These are phyloP conservation scores for Pseudozyma tsukubaensis DNA, from an alignment of 1,284 basidiomycete genomes.

Conservation along the genomic window DNA sequence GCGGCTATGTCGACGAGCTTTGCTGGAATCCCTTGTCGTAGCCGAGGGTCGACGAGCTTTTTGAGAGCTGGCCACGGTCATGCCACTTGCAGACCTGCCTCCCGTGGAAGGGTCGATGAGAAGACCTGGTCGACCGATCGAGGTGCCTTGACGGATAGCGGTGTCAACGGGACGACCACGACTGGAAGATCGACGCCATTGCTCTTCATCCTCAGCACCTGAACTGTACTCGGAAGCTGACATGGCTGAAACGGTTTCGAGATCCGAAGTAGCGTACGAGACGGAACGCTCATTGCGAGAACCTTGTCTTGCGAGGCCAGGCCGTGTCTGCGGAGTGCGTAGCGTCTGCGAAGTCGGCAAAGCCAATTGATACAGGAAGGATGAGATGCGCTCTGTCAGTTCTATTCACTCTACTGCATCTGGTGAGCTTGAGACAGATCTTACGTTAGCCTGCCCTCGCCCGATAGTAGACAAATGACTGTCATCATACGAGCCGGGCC, in stretches of 20 bases:
- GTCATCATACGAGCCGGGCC: conserved; percentile 32
- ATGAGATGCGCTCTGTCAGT: background rate
- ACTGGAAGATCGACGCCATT: conserved; percentile 24
- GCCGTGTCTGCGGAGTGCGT: conserved; percentile 33
- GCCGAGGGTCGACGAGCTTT: conserved; percentile 36
- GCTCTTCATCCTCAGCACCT: conserved; percentile 50
- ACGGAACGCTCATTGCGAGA: conserved; percentile 49
- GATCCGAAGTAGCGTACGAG: conserved; percentile 56
- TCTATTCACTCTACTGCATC: too few relatives aligned
- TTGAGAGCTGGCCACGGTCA: conserved; percentile 18
- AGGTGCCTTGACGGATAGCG: conserved; percentile 32
- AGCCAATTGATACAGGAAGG: background rate
- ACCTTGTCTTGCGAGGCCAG: conserved; percentile 28
- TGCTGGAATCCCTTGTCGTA: conserved; percentile 36
- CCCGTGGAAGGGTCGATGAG: conserved; percentile 30
- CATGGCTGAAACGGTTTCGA: conserved; percentile 54
- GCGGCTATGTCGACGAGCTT: conserved; percentile 36
- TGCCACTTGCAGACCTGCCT: conserved; percentile 26
- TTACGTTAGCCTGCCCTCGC: conserved; percentile 32
- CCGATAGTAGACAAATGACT: conserved; percentile 30
- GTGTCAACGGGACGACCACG: conserved; percentile 33
- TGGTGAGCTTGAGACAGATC: background rate
- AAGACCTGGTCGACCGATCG: conserved; percentile 28
- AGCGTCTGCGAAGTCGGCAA: background rate
- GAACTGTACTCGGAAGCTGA: conserved; percentile 61